Base-by-base conservation (phyloP, 768 basidiomycete genomes). In the Leccinum longicurvipes region DNA sequence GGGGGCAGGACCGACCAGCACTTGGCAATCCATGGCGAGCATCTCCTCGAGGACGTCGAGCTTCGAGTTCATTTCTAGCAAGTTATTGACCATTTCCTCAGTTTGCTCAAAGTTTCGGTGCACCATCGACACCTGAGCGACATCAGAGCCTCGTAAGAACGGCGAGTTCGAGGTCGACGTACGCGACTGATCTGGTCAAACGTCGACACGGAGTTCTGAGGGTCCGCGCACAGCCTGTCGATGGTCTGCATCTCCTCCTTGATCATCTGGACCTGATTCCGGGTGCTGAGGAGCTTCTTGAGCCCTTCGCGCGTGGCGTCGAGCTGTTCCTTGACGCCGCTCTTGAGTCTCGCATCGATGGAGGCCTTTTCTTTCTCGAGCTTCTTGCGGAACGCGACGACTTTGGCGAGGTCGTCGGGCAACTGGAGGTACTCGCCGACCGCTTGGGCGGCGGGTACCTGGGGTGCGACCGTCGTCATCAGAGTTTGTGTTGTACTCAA, bases 111-210 rank as follows among this genome's bases (percentile, higher is more conserved):
- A 95, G 68, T 96, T 94, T 8, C 95, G 82, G 70, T 98, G 96
- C 2, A 98, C 90, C 77, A 90, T 85, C 6, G 96, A 98, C 3
- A 97, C 94, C 94, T 98, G 54, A 3, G n/a, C 31, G n/a, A 49
- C 11, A n/a, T 19, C n/a, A 23, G 9, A 42, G 41, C 10, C 21
- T 23, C 9, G 4, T 9, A 10, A 47, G 25, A 28, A 44, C 42
- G 39, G 57, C 23, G 23, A n/a, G 46, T 29, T 23, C 23, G 23
- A 42, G 44, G 23, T 44, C 8, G 14, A 77, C 87, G 54, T 66
- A 97, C 96, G 72, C 94, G 81, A 67, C 90, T 91, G 67, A 98
- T 97, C 74, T 97, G 95, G 75, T 93, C 93, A 70, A 96, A 98
- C 10, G 91, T 98, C 27, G 86, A 79, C 10, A 93, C 89, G 15